These are phyloP conservation scores for Ophiostoma piceae DNA, from an alignment of 2,329 filamentous ascomycete species.

Conservation along the genomic window DNA sequence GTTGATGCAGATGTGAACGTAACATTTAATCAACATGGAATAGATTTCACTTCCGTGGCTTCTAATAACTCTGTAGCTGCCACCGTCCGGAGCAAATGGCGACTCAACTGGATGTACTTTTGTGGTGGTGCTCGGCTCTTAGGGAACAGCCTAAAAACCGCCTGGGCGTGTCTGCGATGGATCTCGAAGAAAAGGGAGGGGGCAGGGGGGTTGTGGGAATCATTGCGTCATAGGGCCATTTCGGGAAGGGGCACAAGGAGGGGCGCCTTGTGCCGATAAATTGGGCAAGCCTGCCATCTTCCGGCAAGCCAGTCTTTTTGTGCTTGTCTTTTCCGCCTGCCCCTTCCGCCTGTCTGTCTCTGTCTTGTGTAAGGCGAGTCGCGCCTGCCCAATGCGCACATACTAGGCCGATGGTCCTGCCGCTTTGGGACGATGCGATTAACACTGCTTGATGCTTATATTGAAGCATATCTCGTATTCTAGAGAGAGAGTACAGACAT, in stretches of 20 bases:
- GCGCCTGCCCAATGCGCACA: background rate
- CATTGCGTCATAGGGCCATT: constrained; percentile 22
- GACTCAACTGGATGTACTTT: background rate
- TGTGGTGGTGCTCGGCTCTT: constrained; percentile 3
- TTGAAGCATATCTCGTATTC: background rate
- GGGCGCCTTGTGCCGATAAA: constrained; percentile 19
- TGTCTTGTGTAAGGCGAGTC: background rate
- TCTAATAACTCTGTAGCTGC: background rate
- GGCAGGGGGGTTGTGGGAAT: constrained; percentile 12
- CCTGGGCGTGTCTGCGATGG: background rate
- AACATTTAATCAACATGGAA: background rate
- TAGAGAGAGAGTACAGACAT: no score
- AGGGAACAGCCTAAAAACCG: background rate
- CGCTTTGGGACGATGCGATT: background rate
- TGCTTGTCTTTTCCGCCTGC: background rate
- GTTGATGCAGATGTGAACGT: background rate
- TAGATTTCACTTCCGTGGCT: background rate
- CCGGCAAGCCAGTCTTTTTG: constrained; percentile 6
- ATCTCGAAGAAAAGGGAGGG: background rate
- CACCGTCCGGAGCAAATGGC: background rate
- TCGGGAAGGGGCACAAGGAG: constrained; percentile 12
- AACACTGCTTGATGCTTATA: background rate
- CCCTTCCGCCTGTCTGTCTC: background rate
- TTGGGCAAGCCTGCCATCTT: constrained; percentile 18
- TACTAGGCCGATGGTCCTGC: background rate